Conservation (phyloP, 768 basidiomycete genomes). For the Leucocoprinus birnbaumii region DNA sequence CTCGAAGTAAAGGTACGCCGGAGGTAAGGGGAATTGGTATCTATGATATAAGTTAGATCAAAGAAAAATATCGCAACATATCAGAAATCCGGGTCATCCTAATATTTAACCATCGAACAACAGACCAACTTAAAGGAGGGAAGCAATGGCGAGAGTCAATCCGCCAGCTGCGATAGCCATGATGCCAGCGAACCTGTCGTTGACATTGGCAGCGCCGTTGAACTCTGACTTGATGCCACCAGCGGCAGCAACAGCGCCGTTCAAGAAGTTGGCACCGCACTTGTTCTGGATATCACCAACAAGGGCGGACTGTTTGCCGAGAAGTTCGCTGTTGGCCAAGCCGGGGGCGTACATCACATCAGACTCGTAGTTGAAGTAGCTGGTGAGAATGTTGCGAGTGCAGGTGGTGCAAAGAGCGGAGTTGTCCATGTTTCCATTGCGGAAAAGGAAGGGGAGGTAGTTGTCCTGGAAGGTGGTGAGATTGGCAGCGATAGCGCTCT, state of each 20-base stretch:
- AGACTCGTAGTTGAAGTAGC: constrained; percentile 79
- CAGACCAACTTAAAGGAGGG: constrained; percentile 8
- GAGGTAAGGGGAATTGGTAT: constrained; percentile 7
- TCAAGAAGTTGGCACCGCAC: constrained; percentile 75
- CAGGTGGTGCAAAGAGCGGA: constrained; percentile 75
- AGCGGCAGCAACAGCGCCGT: constrained; percentile 63
- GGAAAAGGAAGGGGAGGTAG: constrained; percentile 83
- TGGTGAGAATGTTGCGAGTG: constrained; percentile 69
- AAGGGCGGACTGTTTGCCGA: constrained; percentile 62
- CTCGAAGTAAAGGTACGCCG: neutral
- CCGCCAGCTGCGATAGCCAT: constrained; percentile 23
- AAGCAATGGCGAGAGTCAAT: constrained; percentile 5
- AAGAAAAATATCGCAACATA: constrained; percentile 4
- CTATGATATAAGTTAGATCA: constrained; percentile 11
- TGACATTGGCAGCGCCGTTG: constrained; percentile 21
- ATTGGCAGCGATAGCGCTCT: constrained; percentile 47
- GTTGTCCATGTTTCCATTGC: constrained; percentile 46
- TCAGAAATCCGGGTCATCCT: neutral
- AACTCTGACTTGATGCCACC: constrained; percentile 40
- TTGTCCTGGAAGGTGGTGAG: constrained; percentile 46
- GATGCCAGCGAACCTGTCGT: constrained; percentile 18
- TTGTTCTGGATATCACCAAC: constrained; percentile 58
- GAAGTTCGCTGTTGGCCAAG: constrained; percentile 56
- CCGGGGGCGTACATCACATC: constrained; percentile 75
- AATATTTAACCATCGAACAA: neutral